phyloP scores from a whole-genome alignment of 352 stramenopile genomes.

The Ophiocytium majus region DNA sequence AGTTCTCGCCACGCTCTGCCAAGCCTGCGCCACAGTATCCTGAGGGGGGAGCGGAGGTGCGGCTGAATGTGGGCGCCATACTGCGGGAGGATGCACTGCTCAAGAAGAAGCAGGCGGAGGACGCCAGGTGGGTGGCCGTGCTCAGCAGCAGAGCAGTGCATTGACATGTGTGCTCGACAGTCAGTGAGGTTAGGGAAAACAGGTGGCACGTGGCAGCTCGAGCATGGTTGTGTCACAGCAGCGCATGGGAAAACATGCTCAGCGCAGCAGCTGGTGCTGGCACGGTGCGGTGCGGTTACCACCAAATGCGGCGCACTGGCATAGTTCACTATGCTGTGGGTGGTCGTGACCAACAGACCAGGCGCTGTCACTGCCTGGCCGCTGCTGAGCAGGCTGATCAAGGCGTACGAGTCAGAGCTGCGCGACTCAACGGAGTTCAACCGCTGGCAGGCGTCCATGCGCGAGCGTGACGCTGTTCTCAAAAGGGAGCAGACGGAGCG shows the following conservation, averaged over 20 bases:
- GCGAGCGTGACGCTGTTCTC: constrained; percentile 36
- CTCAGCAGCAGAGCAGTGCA: too few species aligned
- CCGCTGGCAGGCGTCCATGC: constrained; percentile 78
- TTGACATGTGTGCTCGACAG: too few species aligned
- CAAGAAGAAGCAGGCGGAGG: constrained; percentile 83
- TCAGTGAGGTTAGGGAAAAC: too few species aligned
- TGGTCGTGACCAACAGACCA: too few species aligned
- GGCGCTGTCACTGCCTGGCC: too few species aligned
- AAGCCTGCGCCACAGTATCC: constrained; percentile 54
- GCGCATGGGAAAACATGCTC: too few species aligned
- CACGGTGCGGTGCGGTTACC: too few species aligned
- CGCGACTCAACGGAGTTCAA: constrained; percentile 83
- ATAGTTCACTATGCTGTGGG: too few species aligned
- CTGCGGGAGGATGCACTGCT: constrained; percentile 82
- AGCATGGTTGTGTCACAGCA: too few species aligned
- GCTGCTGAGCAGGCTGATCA: constrained; percentile 19
- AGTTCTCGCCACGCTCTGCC: constrained; percentile 55
- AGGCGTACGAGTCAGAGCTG: constrained; percentile 80
- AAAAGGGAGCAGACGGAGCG: constrained; percentile 60
- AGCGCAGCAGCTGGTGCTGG: too few species aligned
- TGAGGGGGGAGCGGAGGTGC: constrained; percentile 63
- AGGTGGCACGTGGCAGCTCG: too few species aligned
- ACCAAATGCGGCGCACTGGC: too few species aligned
- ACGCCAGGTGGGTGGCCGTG: constrained; percentile 64
- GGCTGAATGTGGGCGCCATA: constrained; percentile 80